Evolutionary conservation across 169 alveolate genomes (phyloP).

Genomic region (Babesia bovis): DNA sequence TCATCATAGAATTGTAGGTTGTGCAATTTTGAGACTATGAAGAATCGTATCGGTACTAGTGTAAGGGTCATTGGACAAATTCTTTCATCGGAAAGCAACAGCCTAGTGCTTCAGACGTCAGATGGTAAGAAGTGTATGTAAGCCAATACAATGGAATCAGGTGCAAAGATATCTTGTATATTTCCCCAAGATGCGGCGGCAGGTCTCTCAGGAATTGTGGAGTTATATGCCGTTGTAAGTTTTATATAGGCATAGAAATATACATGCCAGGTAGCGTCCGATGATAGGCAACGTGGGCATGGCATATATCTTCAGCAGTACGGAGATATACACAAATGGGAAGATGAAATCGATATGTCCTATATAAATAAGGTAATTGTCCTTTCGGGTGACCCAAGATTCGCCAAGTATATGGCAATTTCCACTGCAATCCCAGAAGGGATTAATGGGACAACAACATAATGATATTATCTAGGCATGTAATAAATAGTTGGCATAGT

Average conservation of each 20-base stretch:
- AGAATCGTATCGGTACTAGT: neutral
- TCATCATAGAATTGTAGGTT: neutral
- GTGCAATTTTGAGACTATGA: slow-evolving; percentile 31
- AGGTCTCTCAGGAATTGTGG: slow-evolving; percentile 6
- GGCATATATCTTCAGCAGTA: slow-evolving; percentile 21
- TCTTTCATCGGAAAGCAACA: neutral
- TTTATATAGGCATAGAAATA: neutral
- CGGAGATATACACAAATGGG: slow-evolving; percentile 26
- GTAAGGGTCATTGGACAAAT: slow-evolving; percentile 10
- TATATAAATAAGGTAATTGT: slow-evolving; percentile 1
- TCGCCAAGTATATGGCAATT: slow-evolving; percentile 6
- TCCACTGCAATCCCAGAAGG: too few species aligned
- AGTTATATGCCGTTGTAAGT: slow-evolving; percentile 13
- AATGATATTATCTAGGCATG: too few species aligned
- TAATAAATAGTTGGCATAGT: too few species aligned
- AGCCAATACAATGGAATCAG: neutral
- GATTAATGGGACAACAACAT: too few species aligned
- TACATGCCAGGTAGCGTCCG: slow-evolving; percentile 5
- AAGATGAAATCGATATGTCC: neutral
- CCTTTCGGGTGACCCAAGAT: neutral
- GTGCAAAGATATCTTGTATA: slow-evolving; percentile 11
- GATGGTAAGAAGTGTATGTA: slow-evolving; percentile 1
- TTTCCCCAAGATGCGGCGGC: neutral
- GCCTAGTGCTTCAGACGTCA: slow-evolving; percentile 8
- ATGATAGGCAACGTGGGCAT: neutral